These are phyloP conservation scores for Melocanna baccifera DNA, from an alignment of 176 grass and related monocot species.

Conservation along the genomic window DNA sequence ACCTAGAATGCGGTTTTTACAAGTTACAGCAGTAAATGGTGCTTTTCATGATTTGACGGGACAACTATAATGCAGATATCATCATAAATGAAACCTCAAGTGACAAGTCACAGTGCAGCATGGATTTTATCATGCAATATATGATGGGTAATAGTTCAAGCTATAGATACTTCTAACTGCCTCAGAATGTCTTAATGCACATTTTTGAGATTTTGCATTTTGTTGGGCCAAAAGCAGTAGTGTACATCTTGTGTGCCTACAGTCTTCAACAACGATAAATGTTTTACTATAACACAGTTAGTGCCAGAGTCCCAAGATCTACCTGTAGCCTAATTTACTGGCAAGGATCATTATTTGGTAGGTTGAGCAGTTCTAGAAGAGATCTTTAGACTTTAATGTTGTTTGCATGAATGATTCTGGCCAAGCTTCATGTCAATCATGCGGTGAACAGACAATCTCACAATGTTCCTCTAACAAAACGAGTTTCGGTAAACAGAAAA, in stretches of 20 bases:
- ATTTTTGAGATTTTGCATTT: neutral
- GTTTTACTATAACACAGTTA: neutral
- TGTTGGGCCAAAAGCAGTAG: neutral
- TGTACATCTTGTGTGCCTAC: neutral
- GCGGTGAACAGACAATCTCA: neutral
- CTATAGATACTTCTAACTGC: neutral
- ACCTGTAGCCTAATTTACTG: neutral
- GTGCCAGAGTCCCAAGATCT: neutral
- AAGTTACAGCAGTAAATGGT: neutral
- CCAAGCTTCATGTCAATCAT: neutral
- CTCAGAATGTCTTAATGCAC: neutral
- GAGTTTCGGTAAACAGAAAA: neutral
- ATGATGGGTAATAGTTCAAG: neutral
- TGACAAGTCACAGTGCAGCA: neutral
- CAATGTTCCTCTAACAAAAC: neutral
- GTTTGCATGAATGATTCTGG: neutral
- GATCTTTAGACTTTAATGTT: neutral
- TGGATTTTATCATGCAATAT: constrained; percentile 1
- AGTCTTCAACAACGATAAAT: neutral
- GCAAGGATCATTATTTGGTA: neutral
- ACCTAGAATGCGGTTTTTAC: neutral
- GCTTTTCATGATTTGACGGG: neutral
- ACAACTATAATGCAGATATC: neutral
- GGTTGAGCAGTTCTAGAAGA: neutral
- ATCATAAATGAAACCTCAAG: neutral